A percentile compares a stretch with the other conserved stretches of the same genome.
phyloP scores from a whole-genome alignment of 2,329 filamentous ascomycete genomes.

The Xylaria sp. region DNA sequence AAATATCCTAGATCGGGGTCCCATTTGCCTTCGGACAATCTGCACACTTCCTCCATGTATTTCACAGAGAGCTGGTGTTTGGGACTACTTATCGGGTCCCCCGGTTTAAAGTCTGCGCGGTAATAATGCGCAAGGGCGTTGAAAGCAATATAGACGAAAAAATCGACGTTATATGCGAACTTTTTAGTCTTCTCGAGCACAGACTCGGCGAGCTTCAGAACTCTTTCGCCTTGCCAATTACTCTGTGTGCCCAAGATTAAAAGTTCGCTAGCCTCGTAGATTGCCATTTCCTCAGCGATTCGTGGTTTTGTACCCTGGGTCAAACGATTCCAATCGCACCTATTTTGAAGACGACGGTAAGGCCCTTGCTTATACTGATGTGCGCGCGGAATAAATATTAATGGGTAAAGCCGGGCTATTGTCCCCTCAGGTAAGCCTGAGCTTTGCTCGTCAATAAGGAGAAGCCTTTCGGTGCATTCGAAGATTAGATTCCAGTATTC shows the following conservation, averaged over 20 bases:
- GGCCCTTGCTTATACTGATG: slow-evolving; percentile 44
- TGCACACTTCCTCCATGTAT: slow-evolving; percentile 45
- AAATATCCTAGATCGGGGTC: slow-evolving; percentile 48
- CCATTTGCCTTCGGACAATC: slow-evolving; percentile 46
- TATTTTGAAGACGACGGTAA: slow-evolving; percentile 46
- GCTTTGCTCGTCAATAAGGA: slow-evolving; percentile 44
- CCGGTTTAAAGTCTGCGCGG: slow-evolving; percentile 40
- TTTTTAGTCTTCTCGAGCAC: slow-evolving; percentile 45
- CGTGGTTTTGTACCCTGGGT: slow-evolving; percentile 43
- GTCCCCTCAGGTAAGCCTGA: slow-evolving; percentile 46
- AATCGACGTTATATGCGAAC: slow-evolving; percentile 46
- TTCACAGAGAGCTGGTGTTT: slow-evolving; percentile 42
- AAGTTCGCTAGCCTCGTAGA: slow-evolving; percentile 46
- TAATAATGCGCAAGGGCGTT: slow-evolving; percentile 46
- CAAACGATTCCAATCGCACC: slow-evolving; percentile 44
- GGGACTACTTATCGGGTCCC: slow-evolving; percentile 34
- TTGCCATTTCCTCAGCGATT: slow-evolving; percentile 43
- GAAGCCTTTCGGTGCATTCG: slow-evolving; percentile 47
- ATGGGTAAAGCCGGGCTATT: slow-evolving; percentile 45
- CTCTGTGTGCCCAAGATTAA: slow-evolving; percentile 45
- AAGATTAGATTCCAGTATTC: slow-evolving; percentile 49
- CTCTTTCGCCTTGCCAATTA: slow-evolving; percentile 41
- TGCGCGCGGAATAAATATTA: slow-evolving; percentile 47
- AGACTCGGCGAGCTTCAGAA: slow-evolving; percentile 43
- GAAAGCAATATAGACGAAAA: slow-evolving; percentile 46